Evolutionary conservation across 169 alveolate genomes (phyloP).

Genomic region (Plasmodium relictum): DNA sequence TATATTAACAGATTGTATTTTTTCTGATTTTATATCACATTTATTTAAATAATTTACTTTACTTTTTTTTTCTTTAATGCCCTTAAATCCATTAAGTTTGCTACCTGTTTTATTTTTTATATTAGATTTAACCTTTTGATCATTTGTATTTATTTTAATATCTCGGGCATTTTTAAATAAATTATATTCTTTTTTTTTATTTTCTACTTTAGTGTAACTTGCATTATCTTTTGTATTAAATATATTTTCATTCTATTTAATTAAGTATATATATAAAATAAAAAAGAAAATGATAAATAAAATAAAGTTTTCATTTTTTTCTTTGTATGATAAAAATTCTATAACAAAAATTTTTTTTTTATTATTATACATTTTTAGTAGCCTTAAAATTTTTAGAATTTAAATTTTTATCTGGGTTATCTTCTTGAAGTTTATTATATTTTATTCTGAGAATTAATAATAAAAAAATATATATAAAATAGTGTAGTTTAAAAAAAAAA

Average conservation of each 20-base stretch:
- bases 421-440: not conserved
- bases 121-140: no score
- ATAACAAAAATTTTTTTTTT: not conserved
- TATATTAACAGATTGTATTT: not conserved
- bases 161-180: no score
- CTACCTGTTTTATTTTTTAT: no score
- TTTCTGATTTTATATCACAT: not conserved
- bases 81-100: no score
- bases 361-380: constrained; percentile 17
- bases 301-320: no score
- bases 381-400: not conserved
- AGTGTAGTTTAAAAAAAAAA: not conserved
- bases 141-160: no score
- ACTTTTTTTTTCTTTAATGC: no score
- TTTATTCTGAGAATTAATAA: constrained; percentile 27
- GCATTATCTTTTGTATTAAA: not conserved
- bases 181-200: no score
- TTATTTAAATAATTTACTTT: not conserved
- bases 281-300: no score
- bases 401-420: not conserved
- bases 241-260: not conserved
- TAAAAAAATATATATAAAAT: not conserved
- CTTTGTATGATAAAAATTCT: no score
- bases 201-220: not conserved
- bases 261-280: not conserved